Evolutionary conservation across 73 alveolate species (phyloP).

Genomic region (Paramecium primaurelia): DNA sequence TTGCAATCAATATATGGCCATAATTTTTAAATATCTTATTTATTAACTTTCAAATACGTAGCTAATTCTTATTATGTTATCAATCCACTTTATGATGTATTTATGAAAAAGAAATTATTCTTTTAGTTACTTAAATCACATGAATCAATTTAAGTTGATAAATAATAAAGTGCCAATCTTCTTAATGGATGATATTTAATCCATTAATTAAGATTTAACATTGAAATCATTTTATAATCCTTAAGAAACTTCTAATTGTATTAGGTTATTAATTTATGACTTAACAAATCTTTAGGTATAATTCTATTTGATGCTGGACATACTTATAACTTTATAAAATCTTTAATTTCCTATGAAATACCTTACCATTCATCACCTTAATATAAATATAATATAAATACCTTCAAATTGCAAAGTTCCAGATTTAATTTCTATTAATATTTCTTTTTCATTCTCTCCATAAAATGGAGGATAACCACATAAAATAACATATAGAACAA

Average conservation of each 20-base stretch:
- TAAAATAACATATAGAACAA: conserved; percentile 1
- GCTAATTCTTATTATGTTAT: not conserved
- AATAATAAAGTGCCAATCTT: conserved; percentile 1
- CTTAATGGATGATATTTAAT: not conserved
- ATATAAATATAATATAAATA: not conserved
- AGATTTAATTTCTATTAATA: not conserved
- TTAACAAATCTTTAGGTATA: not conserved
- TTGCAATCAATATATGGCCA: conserved; percentile 22
- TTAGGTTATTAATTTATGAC: not conserved
- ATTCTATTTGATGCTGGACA: not conserved
- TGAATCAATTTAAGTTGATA: conserved; percentile 15
- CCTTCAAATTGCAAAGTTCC: not conserved
- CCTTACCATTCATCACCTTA: conserved; percentile 4
- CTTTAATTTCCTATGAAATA: conserved; percentile 25
- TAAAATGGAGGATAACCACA: conserved; percentile 46
- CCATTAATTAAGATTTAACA: not conserved
- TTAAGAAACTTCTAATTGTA: not conserved
- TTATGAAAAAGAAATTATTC: not conserved
- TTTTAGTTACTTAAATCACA: not conserved
- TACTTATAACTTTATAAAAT: not conserved
- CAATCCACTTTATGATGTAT: conserved; percentile 20
- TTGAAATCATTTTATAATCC: not conserved
- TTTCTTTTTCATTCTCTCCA: conserved; percentile 43
- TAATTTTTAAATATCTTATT: not conserved
- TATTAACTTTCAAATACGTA: not conserved